Evolutionary conservation across 495 filamentous ascomycete species (phyloP), one percentile per base, ranked within the genome.

Genomic region (Penicillium ucsense): DNA sequence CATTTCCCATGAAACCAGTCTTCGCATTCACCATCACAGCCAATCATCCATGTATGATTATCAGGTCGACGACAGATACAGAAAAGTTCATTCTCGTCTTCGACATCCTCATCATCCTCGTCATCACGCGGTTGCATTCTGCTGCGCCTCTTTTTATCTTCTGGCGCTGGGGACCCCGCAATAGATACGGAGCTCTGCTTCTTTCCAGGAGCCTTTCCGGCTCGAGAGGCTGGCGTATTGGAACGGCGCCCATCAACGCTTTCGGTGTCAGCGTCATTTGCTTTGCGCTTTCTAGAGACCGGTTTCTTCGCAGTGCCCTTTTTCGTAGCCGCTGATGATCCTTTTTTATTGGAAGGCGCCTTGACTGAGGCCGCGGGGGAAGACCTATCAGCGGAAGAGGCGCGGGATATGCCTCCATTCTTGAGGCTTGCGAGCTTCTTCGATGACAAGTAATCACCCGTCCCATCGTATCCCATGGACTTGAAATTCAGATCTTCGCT

Each of bases 21-120:
- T 30, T 86, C 79, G 50, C 84, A 88, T 5, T 69, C 76, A 9
- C 81, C 82, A 55, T 88, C 83, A 51, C 84, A 88, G 4, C 66
- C 80, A 53, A 88, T 84, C 84, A 88, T 88, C 78, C 82, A 84
- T 8, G 75, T 82, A 53, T 85, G 83, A 51, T 85, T 82, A 54
- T 88, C 84, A 10, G 80, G 80, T 48, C 74, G 75, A 40, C 82
- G 76, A 51, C 84, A 88, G 45, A 86, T 81, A 64, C 84, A 88
- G 59, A 81, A 87, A 9, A 83, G 32, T 35, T 72, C 69, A 33
- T 71, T 69, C 41, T 73, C 72, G 45, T 78, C 71, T 31, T 67
- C 69, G 27, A 70, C 65, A 4, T 70, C 74, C 3, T 71, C 71
- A 6, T 72, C 72, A 3, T 64, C 61, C 1, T 20, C 20, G 8